Evolutionary conservation across 139 green algal genomes (phyloP).

Genomic region (Bryopsis sp.): DNA sequence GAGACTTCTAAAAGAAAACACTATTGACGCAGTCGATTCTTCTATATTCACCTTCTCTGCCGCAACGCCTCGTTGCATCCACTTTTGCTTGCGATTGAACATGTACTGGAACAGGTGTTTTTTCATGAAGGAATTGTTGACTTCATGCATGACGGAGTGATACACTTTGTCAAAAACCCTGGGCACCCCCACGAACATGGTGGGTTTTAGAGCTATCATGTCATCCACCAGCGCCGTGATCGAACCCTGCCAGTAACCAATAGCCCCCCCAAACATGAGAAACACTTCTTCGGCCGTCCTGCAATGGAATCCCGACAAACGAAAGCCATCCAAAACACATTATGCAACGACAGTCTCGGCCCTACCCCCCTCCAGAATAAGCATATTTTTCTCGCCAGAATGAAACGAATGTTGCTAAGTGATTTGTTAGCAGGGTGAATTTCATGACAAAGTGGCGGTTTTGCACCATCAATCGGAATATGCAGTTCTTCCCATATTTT

Average conservation of each 20-base stretch:
- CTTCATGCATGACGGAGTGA: conserved; percentile 39
- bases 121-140: conserved; percentile 29
- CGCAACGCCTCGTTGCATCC: conserved; percentile 45
- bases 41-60: conserved; percentile 23
- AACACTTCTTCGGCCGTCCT: conserved; percentile 58
- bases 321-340: no score
- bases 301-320: no score
- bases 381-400: no score
- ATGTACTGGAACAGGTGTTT: conserved; percentile 60
- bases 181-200: conserved; percentile 66
- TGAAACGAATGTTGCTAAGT: no score
- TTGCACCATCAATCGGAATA: no score
- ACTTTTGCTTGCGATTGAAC: conserved; percentile 61
- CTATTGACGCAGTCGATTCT: background rate
- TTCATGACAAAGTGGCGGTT: no score
- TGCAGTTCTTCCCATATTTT: no score
- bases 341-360: no score
- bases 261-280: conserved; percentile 38
- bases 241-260: conserved; percentile 65
- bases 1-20: conserved; percentile 10
- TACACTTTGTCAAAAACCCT: conserved; percentile 79
- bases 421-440: no score
- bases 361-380: no score
- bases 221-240: conserved; percentile 66
- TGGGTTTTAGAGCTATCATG: conserved; percentile 57